Percentiles rank a stretch among this genome's conserved stretches.
phyloP scores from a whole-genome alignment of 1,284 basidiomycete species.

The Trichosporon inkin region DNA sequence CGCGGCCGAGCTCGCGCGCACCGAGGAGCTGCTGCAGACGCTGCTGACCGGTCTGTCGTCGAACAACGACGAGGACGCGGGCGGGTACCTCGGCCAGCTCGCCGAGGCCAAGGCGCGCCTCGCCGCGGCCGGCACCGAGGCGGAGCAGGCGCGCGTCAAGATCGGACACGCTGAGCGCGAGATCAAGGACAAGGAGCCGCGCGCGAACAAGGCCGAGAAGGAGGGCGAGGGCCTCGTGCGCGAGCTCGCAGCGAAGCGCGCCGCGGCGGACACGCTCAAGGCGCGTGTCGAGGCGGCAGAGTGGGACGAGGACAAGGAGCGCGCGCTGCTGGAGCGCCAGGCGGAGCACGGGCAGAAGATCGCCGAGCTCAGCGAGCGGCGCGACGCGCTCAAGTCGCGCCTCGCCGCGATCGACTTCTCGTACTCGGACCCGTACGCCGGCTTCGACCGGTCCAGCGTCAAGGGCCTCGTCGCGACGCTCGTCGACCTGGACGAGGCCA shows the following conservation, averaged over 20 bases:
- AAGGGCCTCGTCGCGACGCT: constrained; percentile 91
- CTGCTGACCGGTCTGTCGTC: constrained; percentile 81
- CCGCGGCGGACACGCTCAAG: constrained; percentile 60
- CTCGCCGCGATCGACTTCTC: constrained; percentile 76
- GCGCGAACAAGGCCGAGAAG: constrained; percentile 78
- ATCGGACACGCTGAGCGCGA: constrained; percentile 77
- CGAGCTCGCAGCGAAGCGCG: constrained; percentile 62
- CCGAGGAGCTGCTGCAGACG: constrained; percentile 93
- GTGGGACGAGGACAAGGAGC: constrained; percentile 77
- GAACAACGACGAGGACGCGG: constrained; percentile 58
- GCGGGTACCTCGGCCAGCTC: constrained; percentile 95
- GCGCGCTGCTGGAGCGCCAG: constrained; percentile 59
- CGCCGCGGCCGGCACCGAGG: constrained; percentile 74
- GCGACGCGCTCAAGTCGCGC: constrained; percentile 66
- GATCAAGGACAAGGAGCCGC: constrained; percentile 68
- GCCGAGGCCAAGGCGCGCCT: constrained; percentile 76
- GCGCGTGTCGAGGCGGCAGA: constrained; percentile 61
- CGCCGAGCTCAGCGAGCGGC: constrained; percentile 64
- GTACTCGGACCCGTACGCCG: constrained; percentile 70
- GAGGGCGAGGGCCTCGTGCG: constrained; percentile 70
- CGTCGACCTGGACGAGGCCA: constrained; percentile 65
- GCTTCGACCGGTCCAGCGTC: constrained; percentile 81
- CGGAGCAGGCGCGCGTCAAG: constrained; percentile 76
- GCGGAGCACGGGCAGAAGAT: constrained; percentile 60
- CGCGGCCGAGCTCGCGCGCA: constrained; percentile 63